Evolutionary conservation across 768 basidiomycete genomes (phyloP), one percentile per base, ranked within the genome.

Genomic region (Boletales sp.): DNA sequence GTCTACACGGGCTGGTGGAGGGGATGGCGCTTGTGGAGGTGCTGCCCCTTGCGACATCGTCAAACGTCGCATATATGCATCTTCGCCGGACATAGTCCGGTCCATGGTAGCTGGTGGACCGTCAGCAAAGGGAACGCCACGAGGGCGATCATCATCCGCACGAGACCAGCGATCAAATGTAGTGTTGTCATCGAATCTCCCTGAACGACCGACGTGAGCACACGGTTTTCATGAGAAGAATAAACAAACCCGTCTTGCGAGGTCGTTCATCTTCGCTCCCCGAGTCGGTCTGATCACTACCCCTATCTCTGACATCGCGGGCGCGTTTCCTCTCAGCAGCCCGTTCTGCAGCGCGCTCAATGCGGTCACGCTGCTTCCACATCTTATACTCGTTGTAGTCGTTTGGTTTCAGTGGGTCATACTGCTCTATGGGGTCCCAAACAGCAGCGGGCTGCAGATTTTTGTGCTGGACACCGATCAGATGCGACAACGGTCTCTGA

Each of bases 341-440:
- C 32, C 83, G 77, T 55, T 85, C 81, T 14, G 67, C 59, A n/a
- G 85, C 77, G 38, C 81, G 72, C 56, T 91, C 86, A 42, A 87
- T 87, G 37, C 80, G 80, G 21, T 90, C 86, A 49, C 82, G 82
- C 54, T 82, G 80, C 56, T 85, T 85, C 83, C 84, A 92, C 11
- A 81, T 58, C 60, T 91, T 93, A 74, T 84, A 93, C 58, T 93
- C 91, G 57, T 86, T 84, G 69, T 93, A 92, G 57, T 94, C 91
- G 52, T 93, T 93, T 2, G 91, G 91, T 21, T 87, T 81, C 18
- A 83, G 68, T 2, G 90, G 87, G 55, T 94, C 91, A 63, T 94
- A 94, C 28, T 70, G 74, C 59, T 92, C 90, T 49, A 69, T 63
- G 5, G 90, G 90, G 67, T 93, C 89, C 90, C 90, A 91, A 2